These are phyloP conservation scores for Fragilaria radians DNA, from an alignment of 108 stramenopile species.

Conservation along the genomic window DNA sequence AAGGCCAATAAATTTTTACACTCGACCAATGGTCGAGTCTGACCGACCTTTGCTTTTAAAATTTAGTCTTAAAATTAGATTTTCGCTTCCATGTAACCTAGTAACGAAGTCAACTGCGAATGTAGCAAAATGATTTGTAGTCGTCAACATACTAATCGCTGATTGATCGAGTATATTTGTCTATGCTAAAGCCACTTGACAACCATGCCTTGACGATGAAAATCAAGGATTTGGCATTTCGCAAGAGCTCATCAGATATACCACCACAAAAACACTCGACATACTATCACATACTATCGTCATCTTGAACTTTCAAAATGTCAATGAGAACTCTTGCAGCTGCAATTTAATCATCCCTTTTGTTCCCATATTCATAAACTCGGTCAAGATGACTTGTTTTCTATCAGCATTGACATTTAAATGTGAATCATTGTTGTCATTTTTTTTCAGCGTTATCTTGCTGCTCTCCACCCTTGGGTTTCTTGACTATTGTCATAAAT, in stretches of 20 bases:
- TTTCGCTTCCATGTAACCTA: slow-evolving; percentile 85
- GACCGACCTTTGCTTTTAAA: slow-evolving; percentile 97
- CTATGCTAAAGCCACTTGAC: slow-evolving; percentile 83
- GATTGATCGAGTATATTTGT: slow-evolving; percentile 80
- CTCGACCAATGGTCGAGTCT: slow-evolving; percentile 91
- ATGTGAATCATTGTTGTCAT: too few species aligned
- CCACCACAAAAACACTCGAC: slow-evolving; percentile 89
- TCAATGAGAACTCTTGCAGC: slow-evolving; percentile 98
- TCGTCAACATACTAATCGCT: slow-evolving; percentile 42
- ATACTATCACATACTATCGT: slow-evolving; percentile 98
- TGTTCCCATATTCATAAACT: slow-evolving; percentile 95
- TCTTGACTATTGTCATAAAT: too few species aligned
- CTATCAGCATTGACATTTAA: too few species aligned
- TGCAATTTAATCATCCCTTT: slow-evolving; percentile 99
- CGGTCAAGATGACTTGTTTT: too few species aligned
- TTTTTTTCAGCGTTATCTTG: too few species aligned
- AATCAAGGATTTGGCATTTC: slow-evolving; percentile 96
- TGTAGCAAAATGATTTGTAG: slow-evolving; percentile 83
- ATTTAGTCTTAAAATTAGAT: slow-evolving; percentile 95
- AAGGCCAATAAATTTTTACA: slow-evolving; percentile 97
- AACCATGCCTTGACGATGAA: slow-evolving; percentile 99
- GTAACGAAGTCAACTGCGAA: slow-evolving; percentile 96
- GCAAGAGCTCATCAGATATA: slow-evolving; percentile 94
- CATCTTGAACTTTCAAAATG: slow-evolving; percentile 95
- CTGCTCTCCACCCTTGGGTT: too few species aligned